These are phyloP conservation scores for Takakia lepidozioides DNA, from an alignment of 225 moss, liverwort and hornwort species.

Conservation along the genomic window DNA sequence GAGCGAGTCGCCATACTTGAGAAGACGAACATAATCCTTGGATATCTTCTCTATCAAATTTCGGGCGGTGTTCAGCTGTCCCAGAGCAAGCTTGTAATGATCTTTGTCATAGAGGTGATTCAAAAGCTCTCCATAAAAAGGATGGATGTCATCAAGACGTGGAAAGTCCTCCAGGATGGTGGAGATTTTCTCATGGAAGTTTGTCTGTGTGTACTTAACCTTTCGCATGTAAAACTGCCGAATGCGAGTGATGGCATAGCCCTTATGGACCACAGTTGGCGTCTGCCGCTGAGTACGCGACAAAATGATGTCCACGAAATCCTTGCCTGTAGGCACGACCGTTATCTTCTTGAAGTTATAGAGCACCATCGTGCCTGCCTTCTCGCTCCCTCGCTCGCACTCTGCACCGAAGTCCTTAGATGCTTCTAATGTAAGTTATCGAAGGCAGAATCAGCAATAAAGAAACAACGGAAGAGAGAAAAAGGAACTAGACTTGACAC, in stretches of 20 bases:
- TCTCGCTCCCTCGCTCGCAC: too few species aligned
- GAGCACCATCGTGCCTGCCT: constrained; percentile 56
- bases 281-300: constrained; percentile 99
- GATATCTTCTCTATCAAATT: constrained; percentile 91
- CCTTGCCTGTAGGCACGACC: constrained; percentile 95
- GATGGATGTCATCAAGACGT: constrained; percentile 91
- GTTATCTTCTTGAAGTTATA: constrained; percentile 97
- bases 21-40: constrained; percentile 92
- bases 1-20: constrained; percentile 96
- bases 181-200: constrained; percentile 93
- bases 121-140: constrained; percentile 92
- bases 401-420: too few species aligned
- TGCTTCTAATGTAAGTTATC: too few species aligned
- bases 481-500: too few species aligned
- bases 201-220: constrained; percentile 94
- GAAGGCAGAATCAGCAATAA: too few species aligned
- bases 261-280: constrained; percentile 94
- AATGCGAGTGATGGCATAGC: constrained; percentile 89
- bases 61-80: constrained; percentile 87
- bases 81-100: constrained; percentile 94
- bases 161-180: constrained; percentile 95
- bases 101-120: constrained; percentile 93
- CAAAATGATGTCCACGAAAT: constrained; percentile 94
- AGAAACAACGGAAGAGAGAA: too few species aligned
- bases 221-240: constrained; percentile 99